Conservation (phyloP, 495 filamentous ascomycete species). For the Haplographium delicatum region DNA sequence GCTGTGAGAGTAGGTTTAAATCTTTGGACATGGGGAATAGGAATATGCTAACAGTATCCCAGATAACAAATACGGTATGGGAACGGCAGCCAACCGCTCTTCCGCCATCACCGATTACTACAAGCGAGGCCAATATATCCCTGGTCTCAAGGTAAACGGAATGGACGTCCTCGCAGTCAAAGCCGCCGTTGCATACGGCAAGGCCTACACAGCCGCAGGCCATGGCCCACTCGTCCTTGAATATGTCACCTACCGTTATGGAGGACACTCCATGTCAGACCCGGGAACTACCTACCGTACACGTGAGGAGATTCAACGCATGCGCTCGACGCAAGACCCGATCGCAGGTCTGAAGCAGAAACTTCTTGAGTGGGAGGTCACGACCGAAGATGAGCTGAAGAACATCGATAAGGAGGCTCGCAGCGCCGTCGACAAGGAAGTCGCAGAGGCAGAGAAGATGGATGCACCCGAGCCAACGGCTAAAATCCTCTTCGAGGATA, state of each 20-base stretch:
- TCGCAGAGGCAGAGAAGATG: conserved; percentile 85
- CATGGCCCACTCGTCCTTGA: conserved; percentile 94
- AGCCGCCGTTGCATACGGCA: conserved; percentile 88
- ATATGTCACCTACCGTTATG: conserved; percentile 99
- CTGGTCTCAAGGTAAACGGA: conserved; percentile 97
- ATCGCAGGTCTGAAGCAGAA: conserved; percentile 98
- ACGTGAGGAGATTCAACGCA: conserved; percentile 98
- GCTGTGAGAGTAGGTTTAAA: conserved; percentile 94
- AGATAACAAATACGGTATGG: conserved; percentile 99
- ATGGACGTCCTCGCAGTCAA: conserved; percentile 99
- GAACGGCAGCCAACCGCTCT: conserved; percentile 89
- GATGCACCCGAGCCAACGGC: conserved; percentile 64
- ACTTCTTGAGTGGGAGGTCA: conserved; percentile 90
- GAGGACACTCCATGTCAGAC: conserved; percentile 98
- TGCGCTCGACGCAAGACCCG: conserved; percentile 97
- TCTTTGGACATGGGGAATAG: no score
- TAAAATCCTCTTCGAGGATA: conserved; percentile 90
- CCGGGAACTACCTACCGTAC: conserved; percentile 98
- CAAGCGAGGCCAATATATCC: conserved; percentile 99
- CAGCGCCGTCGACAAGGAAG: conserved; percentile 79
- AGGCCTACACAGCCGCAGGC: conserved; percentile 71
- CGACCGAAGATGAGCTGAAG: conserved; percentile 96
- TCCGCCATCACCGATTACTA: conserved; percentile 98
- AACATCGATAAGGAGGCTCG: conserved; percentile 87
- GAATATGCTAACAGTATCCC: conserved; percentile 19